A percentile compares a stretch with the other conserved stretches of the same genome.
Conservation (phyloP, 2,329 filamentous ascomycete genomes). For the Colletotrichum sp. region DNA sequence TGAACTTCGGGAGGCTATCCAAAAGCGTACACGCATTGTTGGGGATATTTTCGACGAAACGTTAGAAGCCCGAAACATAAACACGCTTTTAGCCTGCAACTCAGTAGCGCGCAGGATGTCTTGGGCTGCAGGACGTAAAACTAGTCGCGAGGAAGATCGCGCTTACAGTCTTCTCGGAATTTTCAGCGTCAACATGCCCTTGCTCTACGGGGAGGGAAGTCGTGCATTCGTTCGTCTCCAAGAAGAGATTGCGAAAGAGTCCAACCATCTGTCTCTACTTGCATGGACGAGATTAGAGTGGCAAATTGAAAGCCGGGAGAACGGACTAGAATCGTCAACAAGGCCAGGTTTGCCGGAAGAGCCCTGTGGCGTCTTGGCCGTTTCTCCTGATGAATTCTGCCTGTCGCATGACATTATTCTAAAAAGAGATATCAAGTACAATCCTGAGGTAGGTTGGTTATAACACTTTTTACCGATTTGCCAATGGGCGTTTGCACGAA, state of each 20-base stretch:
- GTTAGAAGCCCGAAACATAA: background rate
- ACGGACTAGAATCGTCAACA: background rate
- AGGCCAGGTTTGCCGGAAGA: background rate
- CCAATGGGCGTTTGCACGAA: too few species aligned
- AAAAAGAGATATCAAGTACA: too few species aligned
- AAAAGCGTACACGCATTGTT: too few species aligned
- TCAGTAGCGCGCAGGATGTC: background rate
- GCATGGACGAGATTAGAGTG: background rate
- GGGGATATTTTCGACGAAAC: background rate
- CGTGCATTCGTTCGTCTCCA: background rate
- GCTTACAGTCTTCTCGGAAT: background rate
- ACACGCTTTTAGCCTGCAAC: fast-evolving
- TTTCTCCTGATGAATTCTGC: background rate
- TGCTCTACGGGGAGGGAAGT: background rate
- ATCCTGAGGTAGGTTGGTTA: too few species aligned
- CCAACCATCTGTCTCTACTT: background rate
- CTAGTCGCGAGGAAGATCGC: background rate
- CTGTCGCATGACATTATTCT: too few species aligned
- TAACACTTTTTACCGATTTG: too few species aligned
- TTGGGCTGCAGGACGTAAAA: background rate
- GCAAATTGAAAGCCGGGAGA: too few species aligned
- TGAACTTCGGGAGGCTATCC: background rate
- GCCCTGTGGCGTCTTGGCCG: background rate
- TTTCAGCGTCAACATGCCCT: background rate
- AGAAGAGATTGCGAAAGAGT: background rate